These are phyloP conservation scores for Aristolochia fimbriata DNA, from an alignment of 164 flowering plant species.

Conservation along the genomic window DNA sequence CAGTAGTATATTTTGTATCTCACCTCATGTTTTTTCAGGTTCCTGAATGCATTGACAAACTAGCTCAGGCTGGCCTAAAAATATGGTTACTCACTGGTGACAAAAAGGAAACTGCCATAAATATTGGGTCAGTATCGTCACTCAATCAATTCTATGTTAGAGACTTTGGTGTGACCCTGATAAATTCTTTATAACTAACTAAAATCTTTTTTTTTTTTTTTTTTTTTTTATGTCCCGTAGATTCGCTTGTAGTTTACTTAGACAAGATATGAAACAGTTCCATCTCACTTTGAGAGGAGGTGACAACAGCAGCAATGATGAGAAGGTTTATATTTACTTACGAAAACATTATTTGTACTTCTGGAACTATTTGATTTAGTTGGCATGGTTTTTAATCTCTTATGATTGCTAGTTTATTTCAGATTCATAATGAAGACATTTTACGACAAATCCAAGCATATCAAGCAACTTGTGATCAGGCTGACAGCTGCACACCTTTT, in stretches of 20 bases:
- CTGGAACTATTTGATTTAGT: neutral
- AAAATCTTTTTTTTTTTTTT: neutral
- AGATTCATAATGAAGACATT: slow-evolving; percentile 39
- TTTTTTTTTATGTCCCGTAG: slow-evolving; percentile 14
- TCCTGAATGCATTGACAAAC: slow-evolving; percentile 59
- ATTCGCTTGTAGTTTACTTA: slow-evolving; percentile 55
- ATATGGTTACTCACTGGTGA: slow-evolving; percentile 66
- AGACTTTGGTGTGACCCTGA: neutral
- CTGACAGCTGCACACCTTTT: slow-evolving; percentile 23
- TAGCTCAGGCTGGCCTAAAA: slow-evolving; percentile 63
- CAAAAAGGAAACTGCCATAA: slow-evolving; percentile 59
- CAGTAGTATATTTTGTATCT: neutral
- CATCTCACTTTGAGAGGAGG: slow-evolving; percentile 26
- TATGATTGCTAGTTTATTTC: slow-evolving; percentile 3
- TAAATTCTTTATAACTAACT: neutral
- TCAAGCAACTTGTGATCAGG: slow-evolving; percentile 15
- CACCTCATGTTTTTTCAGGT: slow-evolving; percentile 26
- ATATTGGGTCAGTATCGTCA: slow-evolving; percentile 36
- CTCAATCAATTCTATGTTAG: neutral
- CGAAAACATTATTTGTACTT: no score
- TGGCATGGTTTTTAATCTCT: slow-evolving; percentile 3
- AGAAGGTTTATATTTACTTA: slow-evolving; percentile 19
- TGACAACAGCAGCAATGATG: slow-evolving; percentile 16
- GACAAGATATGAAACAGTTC: slow-evolving; percentile 45
- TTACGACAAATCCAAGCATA: slow-evolving; percentile 26